Evolutionary conservation across 805 yeast species (phyloP).

Genomic region (Yamadazyma paraphyllophila): DNA sequence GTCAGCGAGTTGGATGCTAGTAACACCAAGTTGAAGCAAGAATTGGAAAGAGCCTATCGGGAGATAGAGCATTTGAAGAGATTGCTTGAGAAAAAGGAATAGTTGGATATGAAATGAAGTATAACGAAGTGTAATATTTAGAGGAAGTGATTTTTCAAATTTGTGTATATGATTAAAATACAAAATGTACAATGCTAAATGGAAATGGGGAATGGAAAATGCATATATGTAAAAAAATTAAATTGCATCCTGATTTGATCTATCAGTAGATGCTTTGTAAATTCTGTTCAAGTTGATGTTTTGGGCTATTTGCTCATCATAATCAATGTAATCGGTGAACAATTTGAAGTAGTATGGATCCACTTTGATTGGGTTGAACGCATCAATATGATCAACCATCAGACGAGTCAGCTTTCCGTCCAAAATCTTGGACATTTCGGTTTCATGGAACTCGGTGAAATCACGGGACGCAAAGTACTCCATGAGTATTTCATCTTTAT

Average conservation of each 20-base stretch:
- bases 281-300: constrained; percentile 18
- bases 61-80: constrained; percentile 84
- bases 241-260: neutral
- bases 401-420: constrained; percentile 16
- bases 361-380: constrained; percentile 30
- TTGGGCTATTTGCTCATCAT: constrained; percentile 25
- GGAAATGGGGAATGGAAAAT: neutral
- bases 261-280: constrained; percentile 7
- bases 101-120: neutral
- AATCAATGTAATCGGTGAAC: constrained; percentile 20
- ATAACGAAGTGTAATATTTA: neutral
- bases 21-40: constrained; percentile 84
- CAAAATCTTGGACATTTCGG: constrained; percentile 23
- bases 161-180: neutral
- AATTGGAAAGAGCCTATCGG: constrained; percentile 87
- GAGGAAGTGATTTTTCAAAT: constrained; percentile 3
- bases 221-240: constrained; percentile 1
- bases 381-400: constrained; percentile 18
- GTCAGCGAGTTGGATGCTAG: constrained; percentile 79
- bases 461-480: constrained; percentile 19
- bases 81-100: constrained; percentile 17
- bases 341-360: constrained; percentile 27
- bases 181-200: neutral
- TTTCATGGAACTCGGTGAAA: constrained; percentile 29
- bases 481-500: constrained; percentile 27